phyloP scores from a whole-genome alignment of 441 rosid species.

The Gossypium laxum region DNA sequence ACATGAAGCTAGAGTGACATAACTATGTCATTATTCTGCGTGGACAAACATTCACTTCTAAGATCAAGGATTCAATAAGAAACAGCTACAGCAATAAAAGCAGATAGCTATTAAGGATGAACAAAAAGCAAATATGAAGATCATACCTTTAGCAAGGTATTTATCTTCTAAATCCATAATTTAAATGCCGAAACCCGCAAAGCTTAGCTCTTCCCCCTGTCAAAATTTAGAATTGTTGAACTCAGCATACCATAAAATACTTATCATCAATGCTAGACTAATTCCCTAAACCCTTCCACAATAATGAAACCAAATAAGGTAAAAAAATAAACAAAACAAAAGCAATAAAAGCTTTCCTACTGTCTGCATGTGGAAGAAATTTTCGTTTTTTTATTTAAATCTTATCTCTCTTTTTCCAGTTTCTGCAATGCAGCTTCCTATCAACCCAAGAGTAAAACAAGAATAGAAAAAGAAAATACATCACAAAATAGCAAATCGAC shows the following conservation, averaged over 20 bases:
- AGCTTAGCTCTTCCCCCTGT: constrained; percentile 26
- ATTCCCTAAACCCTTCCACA: not conserved
- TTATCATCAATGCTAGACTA: not conserved
- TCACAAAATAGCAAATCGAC: not conserved
- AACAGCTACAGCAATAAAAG: not conserved
- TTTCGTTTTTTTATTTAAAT: constrained; percentile 7
- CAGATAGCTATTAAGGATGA: not conserved
- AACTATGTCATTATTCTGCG: not conserved
- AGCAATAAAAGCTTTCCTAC: not conserved
- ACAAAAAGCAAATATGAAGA: constrained; percentile 12
- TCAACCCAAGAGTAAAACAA: not conserved
- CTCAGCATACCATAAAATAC: not conserved
- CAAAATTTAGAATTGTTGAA: constrained; percentile 12
- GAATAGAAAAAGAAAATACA: not conserved
- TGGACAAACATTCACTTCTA: not conserved
- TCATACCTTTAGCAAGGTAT: constrained; percentile 36
- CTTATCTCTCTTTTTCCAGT: not conserved
- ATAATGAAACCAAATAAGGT: constrained; percentile 7
- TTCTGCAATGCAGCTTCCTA: constrained; percentile 24
- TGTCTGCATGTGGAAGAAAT: not conserved
- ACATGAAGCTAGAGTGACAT: not conserved
- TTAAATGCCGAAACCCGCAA: constrained; percentile 15
- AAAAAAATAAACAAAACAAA: not conserved
- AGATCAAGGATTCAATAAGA: not conserved
- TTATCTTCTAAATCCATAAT: constrained; percentile 48